phyloP scores from a whole-genome alignment of 805 yeast species.

The Saturnispora quitensis region DNA sequence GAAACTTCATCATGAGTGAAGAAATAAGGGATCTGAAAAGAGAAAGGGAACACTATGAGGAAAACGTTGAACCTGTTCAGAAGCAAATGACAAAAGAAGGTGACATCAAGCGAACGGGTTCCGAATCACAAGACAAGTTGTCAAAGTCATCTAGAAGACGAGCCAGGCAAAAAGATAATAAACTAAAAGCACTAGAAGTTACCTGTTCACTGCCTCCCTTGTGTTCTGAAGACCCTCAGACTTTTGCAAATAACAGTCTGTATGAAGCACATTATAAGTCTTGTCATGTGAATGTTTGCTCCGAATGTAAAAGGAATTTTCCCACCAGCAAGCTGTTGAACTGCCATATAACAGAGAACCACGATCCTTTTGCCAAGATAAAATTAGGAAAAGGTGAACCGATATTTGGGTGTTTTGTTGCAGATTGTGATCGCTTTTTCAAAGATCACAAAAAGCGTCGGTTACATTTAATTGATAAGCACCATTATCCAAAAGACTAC shows the following conservation, averaged over 20 bases:
- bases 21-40: slow-evolving; percentile 5
- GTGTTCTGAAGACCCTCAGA: slow-evolving; percentile 12
- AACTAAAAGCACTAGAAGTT: slow-evolving; percentile 2
- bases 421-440: slow-evolving; percentile 33
- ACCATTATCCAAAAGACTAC: slow-evolving; percentile 36
- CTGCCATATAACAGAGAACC: slow-evolving; percentile 44
- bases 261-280: slow-evolving; percentile 22
- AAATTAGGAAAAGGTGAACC: slow-evolving; percentile 30
- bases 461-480: slow-evolving; percentile 42
- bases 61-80: not conserved
- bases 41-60: slow-evolving; percentile 11
- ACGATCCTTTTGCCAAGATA: slow-evolving; percentile 37
- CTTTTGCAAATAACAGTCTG: slow-evolving; percentile 8
- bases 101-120: not conserved
- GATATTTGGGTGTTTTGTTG: slow-evolving; percentile 35
- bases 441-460: slow-evolving; percentile 32
- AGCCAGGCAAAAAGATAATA: not conserved
- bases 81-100: not conserved
- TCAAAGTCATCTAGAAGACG: not conserved
- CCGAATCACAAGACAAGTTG: not conserved
- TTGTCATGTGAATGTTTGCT: slow-evolving; percentile 27
- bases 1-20: not conserved
- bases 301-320: slow-evolving; percentile 31
- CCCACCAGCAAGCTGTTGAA: slow-evolving; percentile 35
- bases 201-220: slow-evolving; percentile 20